Percentiles rank a stretch among this genome's conserved stretches.
Evolutionary conservation across 2,329 filamentous ascomycete genomes (phyloP).

Genomic region (Alternaria sp.): DNA sequence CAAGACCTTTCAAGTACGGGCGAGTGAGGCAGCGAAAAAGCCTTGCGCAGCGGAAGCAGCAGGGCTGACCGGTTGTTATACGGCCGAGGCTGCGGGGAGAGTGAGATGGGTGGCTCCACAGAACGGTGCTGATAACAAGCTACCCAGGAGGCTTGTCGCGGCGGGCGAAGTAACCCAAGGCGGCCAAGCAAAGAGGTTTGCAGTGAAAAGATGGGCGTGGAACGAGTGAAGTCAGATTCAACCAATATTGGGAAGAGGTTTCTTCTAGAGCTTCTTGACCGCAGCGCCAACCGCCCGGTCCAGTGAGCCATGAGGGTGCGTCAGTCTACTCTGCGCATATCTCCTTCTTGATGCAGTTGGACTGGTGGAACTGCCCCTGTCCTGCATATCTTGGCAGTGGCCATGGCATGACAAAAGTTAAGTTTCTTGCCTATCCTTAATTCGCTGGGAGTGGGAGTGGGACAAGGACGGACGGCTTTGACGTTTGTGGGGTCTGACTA

Average conservation of each 20-base stretch:
- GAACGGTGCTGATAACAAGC: conserved; percentile 30
- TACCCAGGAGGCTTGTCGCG: conserved; percentile 26
- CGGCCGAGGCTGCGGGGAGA: conserved; percentile 26
- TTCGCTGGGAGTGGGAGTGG: conserved; percentile 20
- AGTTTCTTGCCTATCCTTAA: conserved; percentile 23
- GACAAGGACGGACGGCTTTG: conserved; percentile 21
- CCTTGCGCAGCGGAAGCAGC: conserved; percentile 23
- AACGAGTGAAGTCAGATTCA: conserved; percentile 15
- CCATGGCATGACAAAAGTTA: conserved; percentile 28
- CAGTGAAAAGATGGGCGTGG: conserved; percentile 27
- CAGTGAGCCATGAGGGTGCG: conserved; percentile 21
- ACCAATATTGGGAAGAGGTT: conserved; percentile 19
- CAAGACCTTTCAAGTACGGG: conserved; percentile 25
- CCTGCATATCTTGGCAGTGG: conserved; percentile 26
- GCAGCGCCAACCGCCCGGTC: conserved; percentile 35
- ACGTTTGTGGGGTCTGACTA: conserved; percentile 23
- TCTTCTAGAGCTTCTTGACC: conserved; percentile 27
- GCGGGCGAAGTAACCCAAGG: conserved; percentile 32
- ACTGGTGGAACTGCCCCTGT: conserved; percentile 23
- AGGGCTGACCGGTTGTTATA: conserved; percentile 34
- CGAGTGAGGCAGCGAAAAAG: conserved; percentile 30
- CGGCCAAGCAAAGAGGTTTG: conserved; percentile 31
- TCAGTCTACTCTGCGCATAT: conserved; percentile 28
- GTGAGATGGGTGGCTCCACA: conserved; percentile 16
- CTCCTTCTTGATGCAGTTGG: conserved; percentile 33